Conservation (phyloP, 176 grass and related monocot species). For the Oryza coarctata region DNA sequence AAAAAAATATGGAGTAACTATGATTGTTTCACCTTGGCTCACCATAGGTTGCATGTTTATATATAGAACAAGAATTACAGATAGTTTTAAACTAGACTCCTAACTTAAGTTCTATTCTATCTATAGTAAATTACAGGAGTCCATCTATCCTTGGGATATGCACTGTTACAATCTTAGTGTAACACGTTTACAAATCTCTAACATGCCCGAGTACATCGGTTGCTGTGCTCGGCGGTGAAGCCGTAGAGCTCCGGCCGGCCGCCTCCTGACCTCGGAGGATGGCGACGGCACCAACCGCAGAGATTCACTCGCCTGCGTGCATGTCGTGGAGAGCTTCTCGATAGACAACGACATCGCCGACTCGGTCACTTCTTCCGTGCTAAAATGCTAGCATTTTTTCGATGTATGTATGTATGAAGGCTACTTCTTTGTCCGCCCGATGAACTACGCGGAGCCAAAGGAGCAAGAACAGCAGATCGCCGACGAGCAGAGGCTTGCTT, state of each 20-base stretch:
- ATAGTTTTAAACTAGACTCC: too few species aligned
- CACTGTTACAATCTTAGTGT: too few species aligned
- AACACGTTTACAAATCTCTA: too few species aligned
- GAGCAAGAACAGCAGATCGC: not conserved
- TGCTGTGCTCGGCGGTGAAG: slow-evolving; percentile 56
- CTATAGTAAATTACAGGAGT: too few species aligned
- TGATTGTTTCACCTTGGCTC: too few species aligned
- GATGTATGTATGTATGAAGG: not conserved
- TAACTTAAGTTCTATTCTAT: too few species aligned
- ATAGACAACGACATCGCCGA: slow-evolving; percentile 46
- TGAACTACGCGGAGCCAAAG: not conserved
- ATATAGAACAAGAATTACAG: too few species aligned
- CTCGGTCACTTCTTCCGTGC: slow-evolving; percentile 26
- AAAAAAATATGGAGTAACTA: too few species aligned
- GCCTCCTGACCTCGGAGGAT: slow-evolving; percentile 68
- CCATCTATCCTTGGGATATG: too few species aligned
- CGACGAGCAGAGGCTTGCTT: not conserved
- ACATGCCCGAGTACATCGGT: slow-evolving; percentile 83
- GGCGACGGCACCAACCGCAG: slow-evolving; percentile 44
- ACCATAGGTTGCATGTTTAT: too few species aligned
- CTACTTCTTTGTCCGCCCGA: slow-evolving; percentile 32
- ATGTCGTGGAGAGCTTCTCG: slow-evolving; percentile 82
- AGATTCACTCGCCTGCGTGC: slow-evolving; percentile 67
- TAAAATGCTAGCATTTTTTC: not conserved
- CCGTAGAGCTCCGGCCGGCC: slow-evolving; percentile 68